phyloP scores from a whole-genome alignment of 2,329 filamentous ascomycete species.

The Trichoderma sp. region DNA sequence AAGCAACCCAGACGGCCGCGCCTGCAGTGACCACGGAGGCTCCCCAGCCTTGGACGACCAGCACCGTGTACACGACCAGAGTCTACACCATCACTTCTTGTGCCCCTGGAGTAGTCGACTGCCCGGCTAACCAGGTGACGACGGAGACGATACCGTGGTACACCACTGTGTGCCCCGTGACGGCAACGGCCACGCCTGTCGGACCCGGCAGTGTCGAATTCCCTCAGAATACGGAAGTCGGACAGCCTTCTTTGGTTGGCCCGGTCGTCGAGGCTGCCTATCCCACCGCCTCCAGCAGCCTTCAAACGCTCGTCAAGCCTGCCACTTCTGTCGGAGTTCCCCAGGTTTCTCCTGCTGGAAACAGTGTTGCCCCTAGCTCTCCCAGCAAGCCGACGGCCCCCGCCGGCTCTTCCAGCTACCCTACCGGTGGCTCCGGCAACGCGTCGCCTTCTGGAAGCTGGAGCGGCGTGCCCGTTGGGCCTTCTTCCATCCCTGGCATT shows the following conservation, averaged over 20 bases:
- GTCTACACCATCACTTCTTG: constrained; percentile 59
- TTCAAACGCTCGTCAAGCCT: constrained; percentile 32
- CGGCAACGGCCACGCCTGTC: constrained; percentile 29
- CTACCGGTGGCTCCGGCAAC: constrained; percentile 28
- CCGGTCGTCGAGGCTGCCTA: constrained; percentile 21
- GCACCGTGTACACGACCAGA: constrained; percentile 56
- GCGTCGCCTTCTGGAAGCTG: constrained; percentile 32
- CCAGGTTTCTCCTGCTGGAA: constrained; percentile 35
- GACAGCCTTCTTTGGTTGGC: constrained; percentile 20
- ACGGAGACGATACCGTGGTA: constrained; percentile 41
- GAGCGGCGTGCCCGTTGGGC: constrained; percentile 23
- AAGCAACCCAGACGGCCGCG: constrained; percentile 29
- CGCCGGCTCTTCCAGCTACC: constrained; percentile 15
- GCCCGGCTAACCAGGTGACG: constrained; percentile 42
- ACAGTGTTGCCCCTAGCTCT: constrained; percentile 35
- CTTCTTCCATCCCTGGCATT: constrained; percentile 36
- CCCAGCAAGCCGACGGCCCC: constrained; percentile 26
- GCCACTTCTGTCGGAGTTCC: constrained; percentile 26
- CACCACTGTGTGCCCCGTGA: constrained; percentile 45
- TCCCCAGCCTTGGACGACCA: constrained; percentile 32
- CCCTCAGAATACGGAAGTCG: constrained; percentile 24
- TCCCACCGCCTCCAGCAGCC: constrained; percentile 22
- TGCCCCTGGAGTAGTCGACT: constrained; percentile 54
- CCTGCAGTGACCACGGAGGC: constrained; percentile 20
- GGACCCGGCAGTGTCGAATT: constrained; percentile 15